A percentile compares a stretch with the other conserved stretches of the same genome.
These are phyloP conservation scores for Pythium insidiosum DNA, from an alignment of 352 stramenopile species.

Conservation along the genomic window DNA sequence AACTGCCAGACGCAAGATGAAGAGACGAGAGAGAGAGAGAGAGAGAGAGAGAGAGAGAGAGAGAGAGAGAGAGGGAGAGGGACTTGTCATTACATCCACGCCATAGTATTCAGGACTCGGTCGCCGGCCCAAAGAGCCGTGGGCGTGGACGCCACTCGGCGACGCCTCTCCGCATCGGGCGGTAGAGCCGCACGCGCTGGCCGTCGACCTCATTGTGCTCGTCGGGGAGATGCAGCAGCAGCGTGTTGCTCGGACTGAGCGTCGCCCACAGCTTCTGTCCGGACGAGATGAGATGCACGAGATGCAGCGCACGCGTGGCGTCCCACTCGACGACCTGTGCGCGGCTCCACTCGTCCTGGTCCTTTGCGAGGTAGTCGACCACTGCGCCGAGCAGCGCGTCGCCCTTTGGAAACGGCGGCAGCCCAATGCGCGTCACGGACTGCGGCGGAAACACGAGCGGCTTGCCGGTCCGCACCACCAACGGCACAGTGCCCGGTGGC, in stretches of 20 bases:
- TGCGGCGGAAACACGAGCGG: constrained; percentile 40
- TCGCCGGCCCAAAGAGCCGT: constrained; percentile 39
- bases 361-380: constrained; percentile 65
- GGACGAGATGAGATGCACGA: constrained; percentile 51
- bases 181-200: constrained; percentile 50
- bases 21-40: no score
- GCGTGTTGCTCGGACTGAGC: constrained; percentile 45
- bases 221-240: constrained; percentile 53
- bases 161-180: constrained; percentile 40
- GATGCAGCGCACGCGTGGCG: constrained; percentile 47
- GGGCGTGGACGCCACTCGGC: constrained; percentile 69
- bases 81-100: background rate
- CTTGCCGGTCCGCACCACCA: constrained; percentile 30
- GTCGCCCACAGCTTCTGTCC: constrained; percentile 52
- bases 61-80: background rate
- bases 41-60: no score
- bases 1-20: no score
- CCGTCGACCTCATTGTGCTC: constrained; percentile 53
- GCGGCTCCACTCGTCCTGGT: constrained; percentile 60
- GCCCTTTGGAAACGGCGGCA: constrained; percentile 46
- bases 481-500: constrained; percentile 28
- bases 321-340: constrained; percentile 68
- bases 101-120: background rate
- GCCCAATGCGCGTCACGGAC: constrained; percentile 23
- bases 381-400: constrained; percentile 48